These are phyloP conservation scores for Volvox africanus DNA, from an alignment of 139 green algal species.

Conservation along the genomic window DNA sequence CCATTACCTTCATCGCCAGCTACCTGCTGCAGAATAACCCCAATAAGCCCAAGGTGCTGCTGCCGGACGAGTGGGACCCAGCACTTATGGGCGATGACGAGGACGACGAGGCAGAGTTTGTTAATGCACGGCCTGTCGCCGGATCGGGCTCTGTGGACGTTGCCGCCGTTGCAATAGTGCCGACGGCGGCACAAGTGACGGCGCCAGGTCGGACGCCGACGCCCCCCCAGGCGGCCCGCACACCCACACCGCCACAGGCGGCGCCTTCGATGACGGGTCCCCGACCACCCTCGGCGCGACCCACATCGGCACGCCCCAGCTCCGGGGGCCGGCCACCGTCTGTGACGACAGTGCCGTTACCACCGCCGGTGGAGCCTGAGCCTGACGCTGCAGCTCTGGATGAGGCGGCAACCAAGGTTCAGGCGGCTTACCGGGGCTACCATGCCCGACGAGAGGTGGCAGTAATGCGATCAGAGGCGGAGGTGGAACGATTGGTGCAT, in stretches of 20 bases:
- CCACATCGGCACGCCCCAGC: constrained; percentile 14
- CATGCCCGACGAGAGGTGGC: constrained; percentile 68
- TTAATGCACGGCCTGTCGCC: constrained; percentile 1
- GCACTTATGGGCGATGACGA: constrained; percentile 66
- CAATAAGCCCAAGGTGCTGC: constrained; percentile 74
- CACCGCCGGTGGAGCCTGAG: neutral
- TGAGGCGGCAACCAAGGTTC: constrained; percentile 73
- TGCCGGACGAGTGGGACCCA: constrained; percentile 58
- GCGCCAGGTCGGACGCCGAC: neutral
- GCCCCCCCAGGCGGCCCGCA: neutral
- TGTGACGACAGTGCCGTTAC: neutral
- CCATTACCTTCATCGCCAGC: constrained; percentile 77
- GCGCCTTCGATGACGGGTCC: neutral
- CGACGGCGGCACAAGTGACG: neutral
- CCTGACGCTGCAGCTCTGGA: constrained; percentile 22
- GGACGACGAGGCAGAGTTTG: constrained; percentile 67
- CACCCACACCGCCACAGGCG: neutral
- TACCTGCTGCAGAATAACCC: constrained; percentile 90
- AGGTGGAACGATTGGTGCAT: neutral
- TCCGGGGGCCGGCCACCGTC: constrained; percentile 18
- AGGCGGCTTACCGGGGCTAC: constrained; percentile 76
- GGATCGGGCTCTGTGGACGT: neutral
- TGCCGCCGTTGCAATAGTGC: neutral
- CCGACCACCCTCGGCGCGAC: neutral
- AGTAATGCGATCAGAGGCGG: constrained; percentile 33